Evolutionary conservation across 1,284 basidiomycete genomes (phyloP).

Genomic region (Pseudozyma sp.): DNA sequence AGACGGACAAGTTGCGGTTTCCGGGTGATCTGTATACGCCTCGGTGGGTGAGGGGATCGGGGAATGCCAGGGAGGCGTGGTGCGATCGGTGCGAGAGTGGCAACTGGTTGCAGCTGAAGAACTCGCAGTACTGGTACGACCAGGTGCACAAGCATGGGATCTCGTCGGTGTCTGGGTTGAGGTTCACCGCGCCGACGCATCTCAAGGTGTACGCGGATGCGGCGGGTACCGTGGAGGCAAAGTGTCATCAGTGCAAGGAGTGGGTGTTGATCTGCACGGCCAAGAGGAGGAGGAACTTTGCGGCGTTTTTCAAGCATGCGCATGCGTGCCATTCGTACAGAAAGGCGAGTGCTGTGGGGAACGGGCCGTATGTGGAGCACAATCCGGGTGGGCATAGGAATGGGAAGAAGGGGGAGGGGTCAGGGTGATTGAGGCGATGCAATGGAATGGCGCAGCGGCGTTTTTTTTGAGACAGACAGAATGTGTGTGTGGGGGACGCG

Average conservation of each 20-base stretch:
- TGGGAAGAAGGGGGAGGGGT: constrained; percentile 23
- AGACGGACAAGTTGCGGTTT: constrained; percentile 59
- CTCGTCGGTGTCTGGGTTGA: constrained; percentile 48
- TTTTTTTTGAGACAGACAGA: neutral
- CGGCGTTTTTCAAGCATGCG: constrained; percentile 56
- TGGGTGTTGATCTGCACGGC: constrained; percentile 59
- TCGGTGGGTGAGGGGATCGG: constrained; percentile 54
- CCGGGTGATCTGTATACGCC: constrained; percentile 59
- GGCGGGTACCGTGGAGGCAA: constrained; percentile 51
- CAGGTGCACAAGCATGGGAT: constrained; percentile 59
- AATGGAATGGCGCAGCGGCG: neutral
- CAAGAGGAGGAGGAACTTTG: constrained; percentile 52
- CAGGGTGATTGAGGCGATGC: too few species aligned
- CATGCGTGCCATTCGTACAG: constrained; percentile 51
- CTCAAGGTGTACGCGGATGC: constrained; percentile 52
- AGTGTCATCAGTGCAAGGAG: constrained; percentile 58
- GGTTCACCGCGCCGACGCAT: constrained; percentile 55
- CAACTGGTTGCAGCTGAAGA: constrained; percentile 60
- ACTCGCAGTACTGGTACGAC: constrained; percentile 61
- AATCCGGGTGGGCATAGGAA: constrained; percentile 48
- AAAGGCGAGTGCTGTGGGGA: constrained; percentile 49
- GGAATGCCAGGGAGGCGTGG: constrained; percentile 56
- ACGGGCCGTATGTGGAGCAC: constrained; percentile 53
- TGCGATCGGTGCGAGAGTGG: constrained; percentile 58
- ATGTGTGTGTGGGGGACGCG: neutral